Base-by-base conservation (phyloP, 2,329 filamentous ascomycete species). In the Emergomyces africanus region DNA sequence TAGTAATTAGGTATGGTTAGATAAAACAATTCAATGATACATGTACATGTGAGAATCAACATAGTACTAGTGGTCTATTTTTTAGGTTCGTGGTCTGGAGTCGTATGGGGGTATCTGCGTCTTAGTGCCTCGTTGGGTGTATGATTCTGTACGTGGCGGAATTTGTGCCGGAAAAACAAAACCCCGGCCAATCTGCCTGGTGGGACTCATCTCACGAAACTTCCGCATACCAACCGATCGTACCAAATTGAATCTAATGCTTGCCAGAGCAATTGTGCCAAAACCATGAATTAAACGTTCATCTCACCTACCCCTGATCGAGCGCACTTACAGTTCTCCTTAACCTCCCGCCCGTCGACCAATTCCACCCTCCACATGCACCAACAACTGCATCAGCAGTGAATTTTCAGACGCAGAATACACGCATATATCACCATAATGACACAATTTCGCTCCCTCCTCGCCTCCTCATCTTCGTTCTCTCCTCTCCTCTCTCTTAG, bases 381-480 rank as follows among this genome's bases (percentile, higher is more conserved):
- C 37, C 2, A 53, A 8, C 50, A 9, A 35, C 14, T 10, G 12
- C 3, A 18, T 37, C 20, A 3, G n/a, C 25, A 15, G 15, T 25
- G 5, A 42, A 33, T 50, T 35, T 20, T 25, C 37, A 5, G 37
- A 15, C 20, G 39, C 12, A 8, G 20, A 20, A 39, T 20, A 35
- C 51, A 37, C 35, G 28, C 25, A n/a, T 14, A n/a, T n/a, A 15
- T 30, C 23, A 35, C 57, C 58, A 67, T 42, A 56, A 74, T 74
- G 71, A 62, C 70, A 35, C 68, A 68, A 54, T 64, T 75, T 61
- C 71, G 70, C 61, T 66, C 69, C 60, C 63, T 72, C 59, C 62
- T 73, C 60, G 62, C 69, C 61, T 66, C 67, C 50, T 65, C 64
- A 60, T 66, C 69, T 59, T 62, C 71, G 55, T 60, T 72, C 60